Conservation (phyloP, 2,329 filamentous ascomycete genomes). For the Exophiala phaeomuriformis region DNA sequence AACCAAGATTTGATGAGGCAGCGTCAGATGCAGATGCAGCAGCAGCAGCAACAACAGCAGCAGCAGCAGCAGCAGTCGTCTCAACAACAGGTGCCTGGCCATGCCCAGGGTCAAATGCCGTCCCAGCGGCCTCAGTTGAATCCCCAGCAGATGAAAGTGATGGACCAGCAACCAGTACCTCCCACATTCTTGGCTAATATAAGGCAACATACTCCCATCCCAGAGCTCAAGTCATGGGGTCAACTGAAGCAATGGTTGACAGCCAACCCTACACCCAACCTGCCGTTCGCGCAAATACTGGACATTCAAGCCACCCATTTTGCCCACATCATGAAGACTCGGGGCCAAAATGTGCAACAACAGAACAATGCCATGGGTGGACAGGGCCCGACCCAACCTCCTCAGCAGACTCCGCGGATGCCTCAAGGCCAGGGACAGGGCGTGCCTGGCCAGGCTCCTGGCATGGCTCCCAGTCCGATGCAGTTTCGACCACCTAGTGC, state of each 20-base stretch:
- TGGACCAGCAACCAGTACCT: conserved; percentile 23
- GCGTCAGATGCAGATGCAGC: conserved; percentile 22
- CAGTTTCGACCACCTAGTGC: conserved; percentile 11
- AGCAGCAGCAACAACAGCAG: conserved; percentile 29
- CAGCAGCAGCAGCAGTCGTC: conserved; percentile 28
- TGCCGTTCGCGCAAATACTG: conserved; percentile 16
- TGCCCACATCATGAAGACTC: conserved; percentile 19
- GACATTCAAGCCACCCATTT: conserved; percentile 24
- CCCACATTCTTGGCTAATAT: conserved; percentile 15
- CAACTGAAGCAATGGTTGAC: conserved; percentile 24
- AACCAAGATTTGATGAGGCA: conserved; percentile 24
- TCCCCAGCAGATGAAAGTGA: conserved; percentile 22
- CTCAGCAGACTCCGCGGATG: conserved; percentile 11
- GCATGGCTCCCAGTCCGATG: conserved; percentile 8
- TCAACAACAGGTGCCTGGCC: conserved; percentile 21
- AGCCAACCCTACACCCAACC: conserved; percentile 18
- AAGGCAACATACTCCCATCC: conserved; percentile 17
- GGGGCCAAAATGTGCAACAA: conserved; percentile 15
- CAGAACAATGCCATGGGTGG: conserved; percentile 11
- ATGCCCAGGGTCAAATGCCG: conserved; percentile 20
- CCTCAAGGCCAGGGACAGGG: conserved; percentile 8
- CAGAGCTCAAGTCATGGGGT: conserved; percentile 20
- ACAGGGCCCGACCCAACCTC: conserved; percentile 9
- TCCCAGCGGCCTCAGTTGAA: conserved; percentile 15
- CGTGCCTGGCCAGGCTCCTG: conserved; percentile 5